phyloP scores from a whole-genome alignment of 257 asterid genomes.

The Galeopsis tetrahit region DNA sequence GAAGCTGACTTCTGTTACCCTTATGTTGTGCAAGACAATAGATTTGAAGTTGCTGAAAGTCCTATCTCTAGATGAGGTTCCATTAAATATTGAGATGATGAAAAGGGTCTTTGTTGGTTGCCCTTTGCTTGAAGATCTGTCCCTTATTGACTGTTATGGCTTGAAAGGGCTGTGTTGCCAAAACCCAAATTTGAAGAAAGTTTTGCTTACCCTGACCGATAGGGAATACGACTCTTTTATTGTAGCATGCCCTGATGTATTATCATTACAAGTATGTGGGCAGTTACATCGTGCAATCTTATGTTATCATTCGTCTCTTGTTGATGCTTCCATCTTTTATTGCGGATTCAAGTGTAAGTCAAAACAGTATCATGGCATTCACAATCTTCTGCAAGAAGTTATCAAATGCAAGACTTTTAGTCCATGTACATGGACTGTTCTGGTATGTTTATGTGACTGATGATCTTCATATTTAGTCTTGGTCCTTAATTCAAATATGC shows the following conservation, averaged over 20 bases:
- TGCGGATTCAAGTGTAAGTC: neutral
- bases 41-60: no score
- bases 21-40: neutral
- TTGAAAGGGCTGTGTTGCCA: no score
- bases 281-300: neutral
- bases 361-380: neutral
- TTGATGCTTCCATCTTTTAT: neutral
- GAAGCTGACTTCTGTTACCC: constrained; percentile 31
- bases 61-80: no score
- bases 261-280: constrained; percentile 26
- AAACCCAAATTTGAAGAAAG: no score
- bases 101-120: constrained; percentile 34
- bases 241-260: constrained; percentile 25
- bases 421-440: neutral
- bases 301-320: constrained; percentile 24
- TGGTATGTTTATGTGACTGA: constrained; percentile 21
- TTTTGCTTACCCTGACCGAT: no score
- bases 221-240: neutral
- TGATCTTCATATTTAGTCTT: neutral
- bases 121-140: constrained; percentile 19
- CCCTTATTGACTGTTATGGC: no score
- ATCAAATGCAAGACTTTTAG: constrained; percentile 21
- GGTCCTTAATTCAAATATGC: neutral
- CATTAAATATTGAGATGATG: constrained; percentile 25
- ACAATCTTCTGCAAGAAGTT: constrained; percentile 19